Base-by-base conservation (phyloP, 495 filamentous ascomycete species). In the Neurospora tetrasperma region DNA sequence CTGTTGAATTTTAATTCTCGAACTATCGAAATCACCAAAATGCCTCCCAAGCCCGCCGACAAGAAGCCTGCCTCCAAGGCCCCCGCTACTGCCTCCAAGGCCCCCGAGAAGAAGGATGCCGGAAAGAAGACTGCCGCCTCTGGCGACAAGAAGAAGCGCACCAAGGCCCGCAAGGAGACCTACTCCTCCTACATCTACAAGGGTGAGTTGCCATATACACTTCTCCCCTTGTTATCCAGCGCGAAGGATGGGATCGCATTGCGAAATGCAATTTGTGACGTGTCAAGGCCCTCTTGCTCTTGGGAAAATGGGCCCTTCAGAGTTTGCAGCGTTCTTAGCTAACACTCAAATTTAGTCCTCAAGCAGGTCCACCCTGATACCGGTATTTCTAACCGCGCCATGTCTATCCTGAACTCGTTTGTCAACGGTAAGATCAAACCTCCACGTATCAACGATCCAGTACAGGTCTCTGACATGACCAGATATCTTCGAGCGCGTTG, bases 101-200 rank as follows among this genome's bases (percentile, higher is more conserved):
- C 84, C 43, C 91, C 93, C 80, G 94, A 98, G 90, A 98, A 98
- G 92, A 97, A 98, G 91, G 95, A 98, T 83, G 96, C 94, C 75
- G 94, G 95, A 87, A 99, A 99, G 93, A 99, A 98, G 91, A 97
- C 96, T 54, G 93, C 96, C 44, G 89, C 94, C 46, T 87, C 93
- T 80, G 96, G 95, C 74, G 96, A 98, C 74, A 98, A 99, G 94
- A 99, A 98, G 93, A 99, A 99, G 94, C 93, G 96, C 79, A 97
- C 93, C 89, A 99, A 99, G 95, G 92, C 96, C 78, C 91, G 96
- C 85, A 98, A 98, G 92, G 96, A 99, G 90, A 99, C 96, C 71
- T 99, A 99, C 88, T 97, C 93, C 77, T 96, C 92, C 59, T 99
- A 99, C 91, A 99, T 99, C 88, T 99, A 99, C 91, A 99, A 99